These are phyloP conservation scores for Zalaria obscura DNA, from an alignment of 2,329 filamentous ascomycete genomes.

Conservation along the genomic window DNA sequence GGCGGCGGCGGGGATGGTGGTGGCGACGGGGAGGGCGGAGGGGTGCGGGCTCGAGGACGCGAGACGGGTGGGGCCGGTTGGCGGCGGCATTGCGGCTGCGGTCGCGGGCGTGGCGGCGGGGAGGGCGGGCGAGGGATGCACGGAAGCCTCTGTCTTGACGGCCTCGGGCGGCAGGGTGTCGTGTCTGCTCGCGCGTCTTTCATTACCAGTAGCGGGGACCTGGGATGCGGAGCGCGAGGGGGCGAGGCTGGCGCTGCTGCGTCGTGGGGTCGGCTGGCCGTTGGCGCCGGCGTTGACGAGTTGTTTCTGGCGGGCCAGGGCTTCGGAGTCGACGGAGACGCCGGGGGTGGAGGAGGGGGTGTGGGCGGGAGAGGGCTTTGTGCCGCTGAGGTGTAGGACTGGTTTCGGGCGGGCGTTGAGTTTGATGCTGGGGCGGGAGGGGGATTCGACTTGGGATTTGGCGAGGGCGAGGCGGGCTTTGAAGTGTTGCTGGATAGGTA, in stretches of 20 bases:
- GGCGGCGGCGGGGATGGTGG: conserved; percentile 15
- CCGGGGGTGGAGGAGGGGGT: conserved; percentile 30
- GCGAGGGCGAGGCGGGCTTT: conserved; percentile 54
- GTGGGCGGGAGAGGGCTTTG: conserved; percentile 22
- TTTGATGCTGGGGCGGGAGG: conserved; percentile 64
- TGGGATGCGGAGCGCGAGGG: conserved; percentile 10
- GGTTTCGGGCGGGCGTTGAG: conserved; percentile 47
- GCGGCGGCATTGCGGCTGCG: conserved; percentile 22
- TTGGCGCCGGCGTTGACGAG: conserved; percentile 36
- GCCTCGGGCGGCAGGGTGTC: conserved; percentile 13
- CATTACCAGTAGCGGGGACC: conserved; percentile 1
- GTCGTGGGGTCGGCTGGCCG: conserved; percentile 16
- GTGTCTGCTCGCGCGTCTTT: conserved; percentile 16
- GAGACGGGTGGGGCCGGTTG: conserved; percentile 18
- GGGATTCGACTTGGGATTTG: conserved; percentile 57
- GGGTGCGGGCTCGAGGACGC: conserved; percentile 29
- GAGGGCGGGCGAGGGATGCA: conserved; percentile 28
- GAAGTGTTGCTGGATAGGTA: conserved; percentile 47
- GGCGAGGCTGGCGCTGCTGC: conserved; percentile 18
- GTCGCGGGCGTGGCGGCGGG: conserved; percentile 20
- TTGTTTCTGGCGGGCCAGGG: conserved; percentile 37
- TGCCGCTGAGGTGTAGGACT: conserved; percentile 19
- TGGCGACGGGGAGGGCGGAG: conserved; percentile 15
- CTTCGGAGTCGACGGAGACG: conserved; percentile 40
- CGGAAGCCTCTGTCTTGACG: conserved; percentile 24